phyloP scores from a whole-genome alignment of 1,284 basidiomycete genomes.

The Sphaerobolus stellatus region DNA sequence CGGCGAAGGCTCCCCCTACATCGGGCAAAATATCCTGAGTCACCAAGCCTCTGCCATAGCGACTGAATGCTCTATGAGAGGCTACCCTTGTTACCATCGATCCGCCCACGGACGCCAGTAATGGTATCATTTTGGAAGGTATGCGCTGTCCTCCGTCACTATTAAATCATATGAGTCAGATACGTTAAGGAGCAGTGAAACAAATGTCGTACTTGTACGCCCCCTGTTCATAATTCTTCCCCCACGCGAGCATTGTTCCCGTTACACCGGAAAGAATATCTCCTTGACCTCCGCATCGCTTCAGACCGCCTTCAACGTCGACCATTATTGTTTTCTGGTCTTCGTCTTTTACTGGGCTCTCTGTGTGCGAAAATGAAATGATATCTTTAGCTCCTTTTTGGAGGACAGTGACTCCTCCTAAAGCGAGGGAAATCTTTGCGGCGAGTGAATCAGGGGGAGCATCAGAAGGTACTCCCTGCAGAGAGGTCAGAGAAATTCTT shows the following conservation, averaged over 20 bases:
- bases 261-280: constrained; percentile 89
- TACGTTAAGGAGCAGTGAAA: constrained; percentile 4
- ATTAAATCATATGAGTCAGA: constrained; percentile 9
- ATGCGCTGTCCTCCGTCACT: constrained; percentile 49
- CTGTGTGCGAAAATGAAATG: constrained; percentile 62
- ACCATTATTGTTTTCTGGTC: constrained; percentile 62
- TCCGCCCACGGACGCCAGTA: constrained; percentile 86
- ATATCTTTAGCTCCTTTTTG: constrained; percentile 84
- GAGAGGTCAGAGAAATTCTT: not conserved
- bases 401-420: constrained; percentile 90
- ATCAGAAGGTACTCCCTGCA: constrained; percentile 52
- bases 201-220: constrained; percentile 58
- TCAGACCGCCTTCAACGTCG: constrained; percentile 77
- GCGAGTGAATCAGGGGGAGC: constrained; percentile 52
- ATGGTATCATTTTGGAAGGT: constrained; percentile 64
- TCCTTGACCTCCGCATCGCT: constrained; percentile 94
- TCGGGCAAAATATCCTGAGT: constrained; percentile 87
- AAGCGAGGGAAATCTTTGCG: constrained; percentile 60
- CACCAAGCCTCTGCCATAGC: constrained; percentile 79
- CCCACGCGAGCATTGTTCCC: constrained; percentile 92
- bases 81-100: constrained; percentile 86
- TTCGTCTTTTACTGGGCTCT: constrained; percentile 37
- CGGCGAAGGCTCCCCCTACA: constrained; percentile 70
- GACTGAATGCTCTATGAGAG: constrained; percentile 72
- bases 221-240: constrained; percentile 84